Evolutionary conservation across 768 basidiomycete genomes (phyloP), one percentile per base, ranked within the genome.

Genomic region (Suillus hirtellus): DNA sequence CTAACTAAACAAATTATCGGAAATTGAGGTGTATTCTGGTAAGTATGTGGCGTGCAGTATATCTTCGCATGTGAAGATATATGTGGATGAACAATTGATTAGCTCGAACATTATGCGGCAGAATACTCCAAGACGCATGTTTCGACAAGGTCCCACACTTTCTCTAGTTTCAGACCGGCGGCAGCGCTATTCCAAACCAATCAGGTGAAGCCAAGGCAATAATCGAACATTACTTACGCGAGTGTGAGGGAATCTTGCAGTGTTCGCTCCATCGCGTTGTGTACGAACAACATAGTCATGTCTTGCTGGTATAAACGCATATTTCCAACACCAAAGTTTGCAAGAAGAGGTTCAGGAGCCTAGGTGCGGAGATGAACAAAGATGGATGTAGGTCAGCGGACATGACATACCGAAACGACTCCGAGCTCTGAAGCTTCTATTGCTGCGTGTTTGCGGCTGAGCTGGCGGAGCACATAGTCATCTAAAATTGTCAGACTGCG

Each of bases 251-350:
- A 71, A 19, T 72, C 68, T 24, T 69, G 66, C 31, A 77, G 47
- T 12, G 71, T 75, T 15, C 75, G 74, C 35, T 79, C 76, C 65
- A 70, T 71, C 17, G 69, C 71, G 54, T 78, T 77, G 59, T 71
- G 68, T 7, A 69, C 3, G 15, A 73, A 50, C 64, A 64, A 68
- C 75, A 77, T 77, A 5, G 62, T 60, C 55, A 77, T 3, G 50
- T 77, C 77, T 40, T 67, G 67, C 42, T 73, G 63, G 62, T 78
- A 73, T 62, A 70, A 64, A 1, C 70, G 69, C 35, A 37, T 37
- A 37, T 37, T 37, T 37, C 35, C 35, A 37, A 37, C 35, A 10
- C 35, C 35, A 37, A 37, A 37, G 35, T 37, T 37, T 10, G 35
- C 35, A 37, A 37, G 35, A 37, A 37, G 35, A 37, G 35, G 77